A percentile compares a stretch with the other conserved stretches of the same genome.
Evolutionary conservation across 2,329 filamentous ascomycete genomes (phyloP).

Genomic region (Ascochyta lentis): DNA sequence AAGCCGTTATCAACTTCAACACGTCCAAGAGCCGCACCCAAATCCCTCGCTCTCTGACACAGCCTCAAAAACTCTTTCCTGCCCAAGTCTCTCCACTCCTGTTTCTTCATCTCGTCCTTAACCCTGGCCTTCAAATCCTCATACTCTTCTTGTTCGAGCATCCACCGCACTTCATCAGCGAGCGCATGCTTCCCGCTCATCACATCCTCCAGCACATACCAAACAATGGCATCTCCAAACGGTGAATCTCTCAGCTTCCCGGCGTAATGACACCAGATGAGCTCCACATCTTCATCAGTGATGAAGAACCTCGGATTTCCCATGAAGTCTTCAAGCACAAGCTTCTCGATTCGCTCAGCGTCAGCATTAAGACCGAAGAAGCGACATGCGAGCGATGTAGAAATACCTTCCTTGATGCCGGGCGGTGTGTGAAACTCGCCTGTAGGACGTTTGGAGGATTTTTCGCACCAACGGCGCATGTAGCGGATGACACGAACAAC

Average conservation of each 20-base stretch:
- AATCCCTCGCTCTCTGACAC: background rate
- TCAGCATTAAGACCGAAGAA: constrained; percentile 3
- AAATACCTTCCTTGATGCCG: constrained; percentile 8
- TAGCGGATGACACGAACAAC: constrained; percentile 8
- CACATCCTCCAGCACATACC: constrained; percentile 4
- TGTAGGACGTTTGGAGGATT: background rate
- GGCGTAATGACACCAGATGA: constrained; percentile 10
- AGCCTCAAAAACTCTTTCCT: background rate
- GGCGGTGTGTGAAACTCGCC: constrained; percentile 9
- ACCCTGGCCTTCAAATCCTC: constrained; percentile 3
- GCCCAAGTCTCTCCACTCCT: background rate
- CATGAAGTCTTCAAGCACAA: background rate
- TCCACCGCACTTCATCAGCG: constrained; percentile 10
- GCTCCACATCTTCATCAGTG: background rate
- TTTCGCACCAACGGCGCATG: constrained; percentile 11
- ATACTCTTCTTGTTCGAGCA: constrained; percentile 10
- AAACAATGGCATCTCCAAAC: constrained; percentile 6
- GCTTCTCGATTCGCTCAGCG: constrained; percentile 2
- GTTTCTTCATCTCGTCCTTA: background rate
- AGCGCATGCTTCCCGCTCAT: background rate
- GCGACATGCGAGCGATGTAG: constrained; percentile 4
- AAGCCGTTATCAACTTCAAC: background rate
- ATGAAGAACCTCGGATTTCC: background rate
- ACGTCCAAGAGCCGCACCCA: background rate
- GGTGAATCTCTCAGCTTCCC: background rate